These are phyloP conservation scores for Pseudodiploospora longispora DNA, from an alignment of 2,329 filamentous ascomycete species.

Conservation along the genomic window DNA sequence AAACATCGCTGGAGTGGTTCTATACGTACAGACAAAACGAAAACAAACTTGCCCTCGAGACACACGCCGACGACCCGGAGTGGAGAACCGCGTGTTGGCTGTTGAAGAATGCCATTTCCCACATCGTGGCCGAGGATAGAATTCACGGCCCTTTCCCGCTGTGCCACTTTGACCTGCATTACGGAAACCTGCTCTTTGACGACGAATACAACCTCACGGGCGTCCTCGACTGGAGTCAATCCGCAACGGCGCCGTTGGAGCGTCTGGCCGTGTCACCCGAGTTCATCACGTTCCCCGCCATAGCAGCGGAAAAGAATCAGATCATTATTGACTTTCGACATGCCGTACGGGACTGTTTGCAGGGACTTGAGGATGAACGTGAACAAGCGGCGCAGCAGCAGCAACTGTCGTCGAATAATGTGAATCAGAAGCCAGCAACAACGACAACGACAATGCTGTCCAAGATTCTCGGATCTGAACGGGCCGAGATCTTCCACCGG, in stretches of 20 bases:
- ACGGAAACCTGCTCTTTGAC: constrained; percentile 8
- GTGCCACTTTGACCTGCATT: constrained; percentile 6
- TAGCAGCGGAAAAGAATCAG: constrained; percentile 4
- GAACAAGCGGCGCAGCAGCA: background rate
- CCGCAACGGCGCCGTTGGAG: constrained; percentile 4
- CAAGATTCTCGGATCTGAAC: constrained; percentile 6
- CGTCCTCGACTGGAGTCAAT: constrained; percentile 3
- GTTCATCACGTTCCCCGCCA: constrained; percentile 6
- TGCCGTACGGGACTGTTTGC: constrained; percentile 3
- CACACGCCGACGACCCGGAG: constrained; percentile 3
- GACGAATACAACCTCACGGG: constrained; percentile 5
- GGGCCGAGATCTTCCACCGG: constrained; percentile 5
- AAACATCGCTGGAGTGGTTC: constrained; percentile 9
- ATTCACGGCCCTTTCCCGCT: constrained; percentile 7
- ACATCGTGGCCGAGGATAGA: constrained; percentile 6
- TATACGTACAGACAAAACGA: constrained; percentile 2
- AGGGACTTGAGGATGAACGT: constrained; percentile 1
- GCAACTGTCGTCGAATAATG: background rate
- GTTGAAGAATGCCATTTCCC: constrained; percentile 5
- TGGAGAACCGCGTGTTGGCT: constrained; percentile 6
- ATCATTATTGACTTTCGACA: constrained; percentile 4
- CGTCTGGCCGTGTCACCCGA: constrained; percentile 8
- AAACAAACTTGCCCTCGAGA: constrained; percentile 3
- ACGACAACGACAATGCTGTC: constrained; percentile 2
- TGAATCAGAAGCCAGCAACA: background rate